These are phyloP conservation scores for Kalmusia sp. DNA, from an alignment of 2,329 filamentous ascomycete genomes.

Conservation along the genomic window DNA sequence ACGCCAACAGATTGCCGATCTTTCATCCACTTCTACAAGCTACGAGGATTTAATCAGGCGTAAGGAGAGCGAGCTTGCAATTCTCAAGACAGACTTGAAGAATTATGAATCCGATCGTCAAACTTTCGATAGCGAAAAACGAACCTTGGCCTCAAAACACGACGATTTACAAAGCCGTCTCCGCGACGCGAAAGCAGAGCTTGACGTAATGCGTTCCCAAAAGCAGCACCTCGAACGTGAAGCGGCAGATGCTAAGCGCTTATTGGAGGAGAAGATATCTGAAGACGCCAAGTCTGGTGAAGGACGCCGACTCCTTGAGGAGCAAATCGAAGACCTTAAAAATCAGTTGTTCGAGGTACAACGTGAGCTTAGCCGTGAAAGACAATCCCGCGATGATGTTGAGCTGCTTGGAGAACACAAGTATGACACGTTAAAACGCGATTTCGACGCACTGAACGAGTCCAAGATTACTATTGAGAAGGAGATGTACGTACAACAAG, in stretches of 20 bases:
- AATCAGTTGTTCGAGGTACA: constrained; percentile 83
- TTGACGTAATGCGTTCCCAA: constrained; percentile 84
- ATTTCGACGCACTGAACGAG: constrained; percentile 86
- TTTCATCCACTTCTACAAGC: constrained; percentile 90
- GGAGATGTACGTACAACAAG: constrained; percentile 94
- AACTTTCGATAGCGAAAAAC: constrained; percentile 79
- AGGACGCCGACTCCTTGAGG: constrained; percentile 81
- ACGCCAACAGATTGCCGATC: constrained; percentile 82
- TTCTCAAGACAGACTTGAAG: constrained; percentile 84
- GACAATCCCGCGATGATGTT: constrained; percentile 93
- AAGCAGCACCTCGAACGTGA: constrained; percentile 86
- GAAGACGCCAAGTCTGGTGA: constrained; percentile 85
- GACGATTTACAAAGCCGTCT: constrained; percentile 78
- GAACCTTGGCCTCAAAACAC: constrained; percentile 74
- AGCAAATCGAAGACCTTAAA: constrained; percentile 88
- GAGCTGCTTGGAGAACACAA: constrained; percentile 90
- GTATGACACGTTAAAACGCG: constrained; percentile 79
- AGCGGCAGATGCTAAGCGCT: constrained; percentile 82
- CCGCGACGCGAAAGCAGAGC: constrained; percentile 84
- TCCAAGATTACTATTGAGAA: constrained; percentile 98
- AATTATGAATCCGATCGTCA: constrained; percentile 82
- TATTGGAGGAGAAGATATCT: constrained; percentile 86
- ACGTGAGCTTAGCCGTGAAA: constrained; percentile 86
- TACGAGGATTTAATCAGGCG: constrained; percentile 93
- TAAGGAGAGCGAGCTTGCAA: constrained; percentile 90